phyloP scores from a whole-genome alignment of 164 flowering plant genomes.

The Brasenia schreberi region DNA sequence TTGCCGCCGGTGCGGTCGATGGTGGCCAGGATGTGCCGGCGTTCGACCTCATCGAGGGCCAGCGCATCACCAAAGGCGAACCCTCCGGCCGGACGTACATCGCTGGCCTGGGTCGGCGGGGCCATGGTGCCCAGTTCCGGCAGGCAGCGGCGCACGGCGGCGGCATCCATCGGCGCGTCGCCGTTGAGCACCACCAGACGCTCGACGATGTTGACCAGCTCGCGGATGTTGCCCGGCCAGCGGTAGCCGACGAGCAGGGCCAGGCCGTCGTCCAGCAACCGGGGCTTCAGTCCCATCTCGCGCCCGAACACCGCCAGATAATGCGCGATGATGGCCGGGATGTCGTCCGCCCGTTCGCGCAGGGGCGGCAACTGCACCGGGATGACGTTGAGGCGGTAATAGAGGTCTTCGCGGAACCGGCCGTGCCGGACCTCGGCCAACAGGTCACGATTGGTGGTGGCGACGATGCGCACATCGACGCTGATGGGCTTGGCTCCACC shows the following conservation, averaged over 20 bases:
- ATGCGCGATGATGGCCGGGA: too few species aligned
- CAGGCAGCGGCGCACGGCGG: too few species aligned
- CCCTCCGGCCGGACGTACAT: too few species aligned
- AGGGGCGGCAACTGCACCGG: neutral
- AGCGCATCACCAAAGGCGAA: too few species aligned
- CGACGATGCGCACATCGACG: neutral
- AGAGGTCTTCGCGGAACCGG: conserved; percentile 1
- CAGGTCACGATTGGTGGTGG: neutral
- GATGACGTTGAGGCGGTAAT: neutral
- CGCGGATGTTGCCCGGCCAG: neutral
- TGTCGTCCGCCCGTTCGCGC: neutral
- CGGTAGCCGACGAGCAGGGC: neutral
- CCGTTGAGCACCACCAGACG: neutral
- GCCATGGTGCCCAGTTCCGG: too few species aligned
- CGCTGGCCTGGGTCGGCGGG: too few species aligned
- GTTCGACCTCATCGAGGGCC: too few species aligned
- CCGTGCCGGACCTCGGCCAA: neutral
- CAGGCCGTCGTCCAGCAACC: neutral
- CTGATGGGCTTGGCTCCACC: neutral
- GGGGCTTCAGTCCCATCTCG: neutral
- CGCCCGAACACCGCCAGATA: neutral
- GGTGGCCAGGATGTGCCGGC: too few species aligned
- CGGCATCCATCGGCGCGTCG: too few species aligned
- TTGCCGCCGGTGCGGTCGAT: too few species aligned
- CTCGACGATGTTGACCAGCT: neutral